Evolutionary conservation across 2,329 filamentous ascomycete species (phyloP), one percentile per base, ranked within the genome.

Genomic region (Fusarium guadeloupense): DNA sequence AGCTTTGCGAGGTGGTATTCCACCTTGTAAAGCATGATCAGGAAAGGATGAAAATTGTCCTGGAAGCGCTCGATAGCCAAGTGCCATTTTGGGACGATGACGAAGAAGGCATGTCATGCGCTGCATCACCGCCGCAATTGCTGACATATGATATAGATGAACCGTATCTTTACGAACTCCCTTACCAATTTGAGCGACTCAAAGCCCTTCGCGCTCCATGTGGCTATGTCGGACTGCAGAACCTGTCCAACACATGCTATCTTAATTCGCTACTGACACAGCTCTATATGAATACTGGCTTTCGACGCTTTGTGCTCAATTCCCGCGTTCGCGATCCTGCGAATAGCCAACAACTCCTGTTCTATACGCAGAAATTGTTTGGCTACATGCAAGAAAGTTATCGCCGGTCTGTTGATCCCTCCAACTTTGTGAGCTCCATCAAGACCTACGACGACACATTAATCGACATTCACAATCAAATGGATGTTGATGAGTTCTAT

Each of bases 401-500:
- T 65, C 83, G 84, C 30, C 90, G 89, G 64, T 89, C 81, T 54
- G 83, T 93, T 17, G 91, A 95, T 59, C 91, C 95, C 0, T 81
- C 83, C 44, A 81, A 81, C 2, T 88, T 96, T 60, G 90, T 95
- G 13, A 81, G 82, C 28, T 89, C 87, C 34, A 92, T 98, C 69
- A 89, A 87, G 67, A 94, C 90, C 0, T 94, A 93, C 54, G 92
- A 96, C 30, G 90, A 93, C 54, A 84, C 87, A 3, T 82, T 85
- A 14, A 96, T 99, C 61, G 93, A 98, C 74, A 89, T 96, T 21
- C 87, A 89, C 51, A 87, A 91, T 55, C 95, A 99, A 75, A 98
- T 99, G 92, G 95, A 99, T 72, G 95, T 97, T 6, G 95, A 98
- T 67, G 93, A 97, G 73, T 99, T 98, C 73, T 98, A 96, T 78